These are phyloP conservation scores for Cystobasidium onofrii DNA, from an alignment of 768 basidiomycete genomes.

Conservation along the genomic window DNA sequence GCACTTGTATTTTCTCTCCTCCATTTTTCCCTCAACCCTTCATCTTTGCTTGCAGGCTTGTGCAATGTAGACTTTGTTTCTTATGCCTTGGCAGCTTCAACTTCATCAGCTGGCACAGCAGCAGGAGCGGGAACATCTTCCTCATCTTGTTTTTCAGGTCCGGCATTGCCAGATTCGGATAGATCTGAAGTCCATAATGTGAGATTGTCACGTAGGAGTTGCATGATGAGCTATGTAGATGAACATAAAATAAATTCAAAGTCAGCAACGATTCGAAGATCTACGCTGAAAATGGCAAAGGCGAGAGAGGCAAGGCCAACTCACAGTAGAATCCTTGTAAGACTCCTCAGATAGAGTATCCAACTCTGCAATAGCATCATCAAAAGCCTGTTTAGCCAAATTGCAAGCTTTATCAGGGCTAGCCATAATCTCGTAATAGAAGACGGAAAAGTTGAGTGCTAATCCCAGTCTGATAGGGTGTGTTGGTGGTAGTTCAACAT, in stretches of 20 bases:
- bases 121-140: slow-evolving; percentile 1
- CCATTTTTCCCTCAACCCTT: too few relatives aligned
- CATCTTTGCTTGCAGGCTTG: too few relatives aligned
- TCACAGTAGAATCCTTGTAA: slow-evolving; percentile 85
- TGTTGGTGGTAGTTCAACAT: slow-evolving; percentile 82
- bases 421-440: slow-evolving; percentile 99
- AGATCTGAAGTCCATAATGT: slow-evolving; percentile 49
- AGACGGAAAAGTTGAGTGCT: slow-evolving; percentile 97
- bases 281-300: too few relatives aligned
- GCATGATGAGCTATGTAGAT: slow-evolving; percentile 45
- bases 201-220: slow-evolving; percentile 91
- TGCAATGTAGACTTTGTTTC: too few relatives aligned
- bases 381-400: slow-evolving; percentile 66
- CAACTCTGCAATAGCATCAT: slow-evolving; percentile 93
- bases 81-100: background rate
- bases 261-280: too few relatives aligned
- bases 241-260: background rate
- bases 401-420: slow-evolving; percentile 96
- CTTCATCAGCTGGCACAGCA: slow-evolving; percentile 13
- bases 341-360: slow-evolving; percentile 97
- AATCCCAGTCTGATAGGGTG: slow-evolving; percentile 98
- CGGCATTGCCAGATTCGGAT: background rate
- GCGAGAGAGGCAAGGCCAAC: too few relatives aligned
- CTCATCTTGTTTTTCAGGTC: slow-evolving; percentile 17
- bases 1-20: too few relatives aligned